These are phyloP conservation scores for Pestalotiopsis sp. DNA, from an alignment of 2,329 filamentous ascomycete genomes.

Conservation along the genomic window DNA sequence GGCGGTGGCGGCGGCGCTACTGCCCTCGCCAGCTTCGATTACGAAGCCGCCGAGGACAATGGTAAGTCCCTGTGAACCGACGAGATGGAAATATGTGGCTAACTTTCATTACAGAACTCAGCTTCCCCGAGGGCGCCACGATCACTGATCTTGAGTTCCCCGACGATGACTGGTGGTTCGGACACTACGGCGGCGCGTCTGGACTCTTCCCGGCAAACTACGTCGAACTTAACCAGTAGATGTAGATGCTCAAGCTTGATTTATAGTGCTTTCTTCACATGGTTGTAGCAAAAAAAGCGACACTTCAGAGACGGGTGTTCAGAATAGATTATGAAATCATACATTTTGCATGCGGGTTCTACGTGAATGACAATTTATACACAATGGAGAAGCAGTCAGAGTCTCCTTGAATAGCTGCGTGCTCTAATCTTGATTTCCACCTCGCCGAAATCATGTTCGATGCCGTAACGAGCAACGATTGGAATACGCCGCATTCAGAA, in stretches of 20 bases:
- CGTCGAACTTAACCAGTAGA: slow-evolving; percentile 56
- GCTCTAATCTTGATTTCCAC: too few relatives aligned
- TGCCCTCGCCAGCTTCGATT: slow-evolving; percentile 90
- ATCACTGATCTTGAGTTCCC: slow-evolving; percentile 90
- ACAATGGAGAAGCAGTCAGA: too few relatives aligned
- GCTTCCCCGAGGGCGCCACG: slow-evolving; percentile 86
- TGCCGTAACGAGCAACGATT: too few relatives aligned
- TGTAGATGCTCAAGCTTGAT: neutral
- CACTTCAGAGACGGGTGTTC: neutral
- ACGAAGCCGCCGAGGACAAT: slow-evolving; percentile 96
- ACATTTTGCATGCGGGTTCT: too few relatives aligned
- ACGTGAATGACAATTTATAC: too few relatives aligned
- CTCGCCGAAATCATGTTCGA: too few relatives aligned
- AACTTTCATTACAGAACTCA: slow-evolving; percentile 51
- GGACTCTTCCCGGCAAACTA: slow-evolving; percentile 85
- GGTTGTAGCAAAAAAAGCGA: neutral
- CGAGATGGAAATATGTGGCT: slow-evolving; percentile 42
- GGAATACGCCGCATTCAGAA: too few relatives aligned
- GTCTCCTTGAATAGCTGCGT: too few relatives aligned
- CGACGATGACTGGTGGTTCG: slow-evolving; percentile 99
- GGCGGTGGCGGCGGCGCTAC: slow-evolving; percentile 58
- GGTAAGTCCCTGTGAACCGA: slow-evolving; percentile 45
- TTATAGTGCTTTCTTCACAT: neutral
- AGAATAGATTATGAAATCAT: neutral
- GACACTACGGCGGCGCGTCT: slow-evolving; percentile 75